Conservation (phyloP, 768 basidiomycete species). For the Pleurotus tuoliensis region DNA sequence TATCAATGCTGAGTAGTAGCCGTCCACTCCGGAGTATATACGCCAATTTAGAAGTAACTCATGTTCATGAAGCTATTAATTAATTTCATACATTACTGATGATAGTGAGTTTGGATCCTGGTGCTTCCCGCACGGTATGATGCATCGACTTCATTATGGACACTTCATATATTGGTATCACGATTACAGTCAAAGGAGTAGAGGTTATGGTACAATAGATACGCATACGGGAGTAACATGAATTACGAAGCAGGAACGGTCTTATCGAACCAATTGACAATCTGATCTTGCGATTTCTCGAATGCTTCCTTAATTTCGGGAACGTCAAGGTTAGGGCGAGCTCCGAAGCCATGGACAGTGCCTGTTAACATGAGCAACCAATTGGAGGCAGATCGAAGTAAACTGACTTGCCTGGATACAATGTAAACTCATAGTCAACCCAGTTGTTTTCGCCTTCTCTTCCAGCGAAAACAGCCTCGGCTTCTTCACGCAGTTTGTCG, state of each 20-base stretch:
- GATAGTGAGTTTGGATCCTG: too few relatives aligned
- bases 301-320: constrained; percentile 20
- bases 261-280: constrained; percentile 13
- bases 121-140: too few relatives aligned
- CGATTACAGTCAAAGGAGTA: too few relatives aligned
- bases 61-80: too few relatives aligned
- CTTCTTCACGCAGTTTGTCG: constrained; percentile 22
- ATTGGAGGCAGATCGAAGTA: neutral
- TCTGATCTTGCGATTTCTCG: constrained; percentile 22
- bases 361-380: constrained; percentile 10
- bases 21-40: too few relatives aligned
- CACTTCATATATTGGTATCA: too few relatives aligned
- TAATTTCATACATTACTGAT: too few relatives aligned
- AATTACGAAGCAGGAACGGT: neutral
- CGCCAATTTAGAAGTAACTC: too few relatives aligned
- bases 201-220: too few relatives aligned
- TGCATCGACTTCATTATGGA: too few relatives aligned
- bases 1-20: too few relatives aligned
- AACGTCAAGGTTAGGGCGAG: constrained; percentile 19
- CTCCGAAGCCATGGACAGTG: constrained; percentile 23
- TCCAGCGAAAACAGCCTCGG: constrained; percentile 31
- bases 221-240: too few relatives aligned
- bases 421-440: constrained; percentile 42
- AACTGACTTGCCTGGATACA: constrained; percentile 34
- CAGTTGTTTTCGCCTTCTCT: constrained; percentile 31